Percentiles rank a stretch among this genome's conserved stretches.
Conservation (phyloP, 106 monocot species). For the Allium sativum region DNA sequence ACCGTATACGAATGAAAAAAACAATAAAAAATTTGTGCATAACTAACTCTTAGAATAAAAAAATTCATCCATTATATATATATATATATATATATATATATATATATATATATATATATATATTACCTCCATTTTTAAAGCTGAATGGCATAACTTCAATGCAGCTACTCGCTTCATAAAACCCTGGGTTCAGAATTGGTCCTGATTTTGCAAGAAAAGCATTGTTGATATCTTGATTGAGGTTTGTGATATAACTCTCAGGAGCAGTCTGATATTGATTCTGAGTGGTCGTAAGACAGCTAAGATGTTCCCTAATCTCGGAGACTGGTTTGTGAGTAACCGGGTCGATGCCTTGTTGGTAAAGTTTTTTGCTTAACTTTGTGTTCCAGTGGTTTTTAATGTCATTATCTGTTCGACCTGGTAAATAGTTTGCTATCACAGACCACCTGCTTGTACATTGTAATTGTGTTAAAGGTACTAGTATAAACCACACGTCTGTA, state of each 20-base stretch:
- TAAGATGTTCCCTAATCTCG: conserved; percentile 48
- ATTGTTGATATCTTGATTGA: conserved; percentile 32
- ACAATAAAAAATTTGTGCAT: neutral
- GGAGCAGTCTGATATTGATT: neutral
- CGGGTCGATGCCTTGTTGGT: conserved; percentile 79
- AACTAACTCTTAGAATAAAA: too few species aligned
- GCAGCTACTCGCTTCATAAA: neutral
- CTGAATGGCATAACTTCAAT: neutral
- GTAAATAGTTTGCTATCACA: conserved; percentile 70
- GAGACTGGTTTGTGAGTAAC: conserved; percentile 92
- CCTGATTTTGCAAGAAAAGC: conserved; percentile 9
- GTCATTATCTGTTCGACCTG: conserved; percentile 74
- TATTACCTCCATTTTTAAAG: neutral
- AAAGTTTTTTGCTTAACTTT: conserved; percentile 80
- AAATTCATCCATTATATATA: too few species aligned
- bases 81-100: too few species aligned
- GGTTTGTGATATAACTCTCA: conserved; percentile 5
- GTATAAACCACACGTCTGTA: too few species aligned
- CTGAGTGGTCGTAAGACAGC: conserved; percentile 4
- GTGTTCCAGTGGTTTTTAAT: conserved; percentile 89
- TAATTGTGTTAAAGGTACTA: neutral
- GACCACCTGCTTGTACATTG: conserved; percentile 55
- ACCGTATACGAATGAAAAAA: neutral
- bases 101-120: too few species aligned
- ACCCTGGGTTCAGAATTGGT: neutral